Evolutionary conservation across 768 basidiomycete species (phyloP), one percentile per base, ranked within the genome.

Genomic region (Trametes maxima): DNA sequence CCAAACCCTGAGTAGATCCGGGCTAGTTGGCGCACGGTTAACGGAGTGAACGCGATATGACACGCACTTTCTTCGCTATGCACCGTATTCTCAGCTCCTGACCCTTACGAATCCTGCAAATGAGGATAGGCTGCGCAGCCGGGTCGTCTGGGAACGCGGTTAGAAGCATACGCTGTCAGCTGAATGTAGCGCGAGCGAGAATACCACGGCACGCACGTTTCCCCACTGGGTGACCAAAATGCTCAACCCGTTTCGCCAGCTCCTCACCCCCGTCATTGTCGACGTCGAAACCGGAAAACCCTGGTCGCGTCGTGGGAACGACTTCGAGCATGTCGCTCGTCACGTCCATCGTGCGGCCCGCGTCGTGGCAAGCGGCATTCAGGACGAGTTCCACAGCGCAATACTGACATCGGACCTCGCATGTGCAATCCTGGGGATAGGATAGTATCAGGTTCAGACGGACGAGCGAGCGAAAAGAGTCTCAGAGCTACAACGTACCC

Each of bases 41-140:
- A 22, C 7, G 22, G 6, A 21, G 17, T 36, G 19, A n/a, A 14
- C 11, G 24, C 25, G 17, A 43, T 8, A 39, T 64, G 25, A 43
- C 11, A 64, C 78, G n/a, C 54, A 92, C 95, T 85, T 97, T 98
- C 76, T 95, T 94, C 5, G 95, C 97, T 47, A 89, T 85, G 72
- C 96, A 98, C 43, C 82, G 81, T 58, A 95, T 68, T 69, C 84
- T 89, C 25, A 99, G 77, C 72, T 95, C 93, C 74, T 99, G 97
- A 0, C 95, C 95, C 76, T 93, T 94, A 46, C 94, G 88, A 40
- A 98, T 88, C 75, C 95, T 96, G 65, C 90, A 91, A 19, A 98
- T 86, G 45, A 98, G 76, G 46, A 97, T 87, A 0, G 94, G 94
- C 17, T 83, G 74, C 5, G 77, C 73, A 35, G 77, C 79, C 37